phyloP scores from a whole-genome alignment of 1,284 basidiomycete genomes.

The Apiotrichum gracile region DNA sequence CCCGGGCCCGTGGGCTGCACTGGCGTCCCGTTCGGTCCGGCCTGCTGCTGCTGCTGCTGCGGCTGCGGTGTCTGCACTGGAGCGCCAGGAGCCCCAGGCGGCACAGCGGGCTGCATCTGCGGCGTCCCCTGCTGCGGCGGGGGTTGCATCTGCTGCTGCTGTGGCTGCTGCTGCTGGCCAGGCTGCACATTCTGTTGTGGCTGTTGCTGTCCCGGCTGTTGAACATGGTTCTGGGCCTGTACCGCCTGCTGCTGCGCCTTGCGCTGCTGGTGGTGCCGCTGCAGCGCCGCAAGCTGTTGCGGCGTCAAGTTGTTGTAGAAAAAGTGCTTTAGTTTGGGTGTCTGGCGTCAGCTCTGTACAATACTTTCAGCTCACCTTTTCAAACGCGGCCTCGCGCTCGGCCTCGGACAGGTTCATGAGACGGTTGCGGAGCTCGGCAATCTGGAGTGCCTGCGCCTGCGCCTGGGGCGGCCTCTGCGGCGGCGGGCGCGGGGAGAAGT shows the following conservation, averaged over 20 bases:
- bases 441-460: constrained; percentile 12
- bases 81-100: neutral
- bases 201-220: neutral
- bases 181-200: constrained; percentile 1
- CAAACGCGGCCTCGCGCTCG: constrained; percentile 29
- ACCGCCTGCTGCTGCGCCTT: neutral
- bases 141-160: neutral
- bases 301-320: constrained; percentile 22
- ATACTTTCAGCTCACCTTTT: constrained; percentile 19
- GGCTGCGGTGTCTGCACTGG: neutral
- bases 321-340: constrained; percentile 25
- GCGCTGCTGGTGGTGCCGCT: neutral
- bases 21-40: neutral
- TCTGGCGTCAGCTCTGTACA: constrained; percentile 11
- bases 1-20: constrained; percentile 8
- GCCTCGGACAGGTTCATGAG: constrained; percentile 30
- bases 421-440: constrained; percentile 23
- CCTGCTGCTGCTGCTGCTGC: neutral
- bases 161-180: neutral
- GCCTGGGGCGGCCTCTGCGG: constrained; percentile 9
- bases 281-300: constrained; percentile 2
- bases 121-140: neutral
- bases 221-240: neutral
- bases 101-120: neutral
- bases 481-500: constrained; percentile 29